Evolutionary conservation across 371 early-diverging fungal genomes (phyloP), one percentile per base, ranked within the genome.

Genomic region (Coemansia sp.): DNA sequence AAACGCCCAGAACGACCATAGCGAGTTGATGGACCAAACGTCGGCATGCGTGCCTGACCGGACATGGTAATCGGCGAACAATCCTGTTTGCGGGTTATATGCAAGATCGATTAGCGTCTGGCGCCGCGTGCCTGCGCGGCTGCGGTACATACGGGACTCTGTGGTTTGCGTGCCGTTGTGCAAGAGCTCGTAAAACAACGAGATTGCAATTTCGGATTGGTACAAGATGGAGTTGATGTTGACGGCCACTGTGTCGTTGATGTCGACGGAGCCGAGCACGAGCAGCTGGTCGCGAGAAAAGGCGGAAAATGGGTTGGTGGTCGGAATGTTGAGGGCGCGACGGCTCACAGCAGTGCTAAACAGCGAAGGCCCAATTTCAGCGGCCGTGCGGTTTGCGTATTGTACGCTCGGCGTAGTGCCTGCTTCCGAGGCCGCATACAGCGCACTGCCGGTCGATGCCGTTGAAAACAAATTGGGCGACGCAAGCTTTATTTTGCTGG

Each of bases 161-260:
- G 22, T 27, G 2, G 56, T 61, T 0, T 40, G 61, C 1, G 51
- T 63, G 50, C 53, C 53, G 55, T 64, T 66, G 53, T 62, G 47
- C 29, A 71, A 18, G 16, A 66, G 31, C 27, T 56, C 52, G 63
- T 82, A 78, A 70, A 93, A 86, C 52, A 82, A 62, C 27, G 84
- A 64, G 22, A 95, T 69, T 26, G 85, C 82, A 13, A 62, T 63
- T 76, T 91, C 92, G 68, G 88, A 88, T 63, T 77, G 81, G 81
- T 88, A 92, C 66, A 96, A 74, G 22, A 94, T 83, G 3, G 90
- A 83, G 80, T 96, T 96, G 11, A 96, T 84, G 64, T 95, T 93
- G 13, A 92, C 86, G 1, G 95, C 92, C 7, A 96, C 67, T 47
- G 90, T 80, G 52, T 83, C 73, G 21, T 77, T 73, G 10, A 89